Conservation (phyloP, 176 grass and related monocot genomes). For the Ensete glaucum region DNA sequence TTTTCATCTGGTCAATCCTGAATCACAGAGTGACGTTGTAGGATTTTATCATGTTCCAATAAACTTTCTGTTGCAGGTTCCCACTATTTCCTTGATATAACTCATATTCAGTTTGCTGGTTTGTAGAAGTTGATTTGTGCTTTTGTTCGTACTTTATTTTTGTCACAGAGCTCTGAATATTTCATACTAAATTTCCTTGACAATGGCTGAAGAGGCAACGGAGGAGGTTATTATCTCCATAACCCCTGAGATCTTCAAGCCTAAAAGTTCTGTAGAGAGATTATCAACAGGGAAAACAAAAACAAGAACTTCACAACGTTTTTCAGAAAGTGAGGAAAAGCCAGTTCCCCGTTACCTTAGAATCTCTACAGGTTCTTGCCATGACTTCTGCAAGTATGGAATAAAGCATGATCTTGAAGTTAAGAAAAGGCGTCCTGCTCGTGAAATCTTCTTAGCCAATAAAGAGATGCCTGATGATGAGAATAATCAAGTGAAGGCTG, state of each 20-base stretch:
- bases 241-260: not conserved
- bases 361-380: conserved; percentile 60
- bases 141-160: not conserved
- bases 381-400: conserved; percentile 76
- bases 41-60: not conserved
- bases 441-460: conserved; percentile 6
- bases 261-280: not conserved
- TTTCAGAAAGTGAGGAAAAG: conserved; percentile 8
- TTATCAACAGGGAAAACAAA: not conserved
- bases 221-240: conserved; percentile 18
- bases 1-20: not conserved
- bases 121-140: not conserved
- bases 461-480: conserved; percentile 11
- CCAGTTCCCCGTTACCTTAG: conserved; percentile 58
- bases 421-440: conserved; percentile 39
- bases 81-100: no score
- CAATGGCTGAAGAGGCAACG: conserved; percentile 36
- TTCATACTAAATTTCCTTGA: not conserved
- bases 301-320: conserved; percentile 2
- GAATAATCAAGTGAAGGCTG: not conserved
- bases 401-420: conserved; percentile 40
- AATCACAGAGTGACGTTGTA: not conserved
- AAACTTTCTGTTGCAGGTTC: not conserved
- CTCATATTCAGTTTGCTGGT: no score
- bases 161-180: not conserved